A percentile compares a stretch with the other conserved stretches of the same genome.
Evolutionary conservation across 257 asterid genomes (phyloP).

Genomic region (Gentiana dahurica): DNA sequence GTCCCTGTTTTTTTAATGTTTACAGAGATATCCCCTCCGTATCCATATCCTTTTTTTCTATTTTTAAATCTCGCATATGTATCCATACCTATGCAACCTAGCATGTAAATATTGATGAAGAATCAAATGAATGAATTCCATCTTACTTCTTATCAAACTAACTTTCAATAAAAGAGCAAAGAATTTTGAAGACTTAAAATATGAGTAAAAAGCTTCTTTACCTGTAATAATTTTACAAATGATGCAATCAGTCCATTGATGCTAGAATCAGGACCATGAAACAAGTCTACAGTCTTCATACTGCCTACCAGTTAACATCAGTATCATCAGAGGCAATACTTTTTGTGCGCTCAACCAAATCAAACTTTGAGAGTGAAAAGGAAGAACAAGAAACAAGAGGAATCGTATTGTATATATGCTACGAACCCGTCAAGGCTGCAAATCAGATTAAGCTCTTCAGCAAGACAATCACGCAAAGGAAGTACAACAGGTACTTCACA

Average conservation of each 20-base stretch:
- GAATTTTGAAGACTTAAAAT: no score
- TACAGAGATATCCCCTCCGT: no score
- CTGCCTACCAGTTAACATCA: slow-evolving; percentile 36
- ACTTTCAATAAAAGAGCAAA: no score
- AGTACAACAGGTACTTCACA: slow-evolving; percentile 73
- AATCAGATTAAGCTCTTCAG: slow-evolving; percentile 56
- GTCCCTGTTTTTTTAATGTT: no score
- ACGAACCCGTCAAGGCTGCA: slow-evolving; percentile 83
- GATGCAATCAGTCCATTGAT: slow-evolving; percentile 75
- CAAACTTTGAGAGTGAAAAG: slow-evolving; percentile 1
- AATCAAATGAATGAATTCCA: no score
- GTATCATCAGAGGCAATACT: slow-evolving; percentile 20
- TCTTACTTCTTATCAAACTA: no score
- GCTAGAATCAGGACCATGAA: slow-evolving; percentile 42
- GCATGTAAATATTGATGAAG: no score
- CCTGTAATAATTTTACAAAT: slow-evolving; percentile 83
- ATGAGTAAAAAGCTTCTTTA: slow-evolving; percentile 7
- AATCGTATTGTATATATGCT: not conserved
- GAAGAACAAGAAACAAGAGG: not conserved
- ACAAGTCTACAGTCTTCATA: slow-evolving; percentile 54
- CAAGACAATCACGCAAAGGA: slow-evolving; percentile 84
- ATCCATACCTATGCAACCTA: no score
- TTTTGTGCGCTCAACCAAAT: slow-evolving; percentile 4
- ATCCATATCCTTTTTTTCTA: no score
- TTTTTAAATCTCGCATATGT: no score